Evolutionary conservation across 495 filamentous ascomycete species (phyloP), one percentile per base, ranked within the genome.

Genomic region (Lasiosphaeris hirsuta): DNA sequence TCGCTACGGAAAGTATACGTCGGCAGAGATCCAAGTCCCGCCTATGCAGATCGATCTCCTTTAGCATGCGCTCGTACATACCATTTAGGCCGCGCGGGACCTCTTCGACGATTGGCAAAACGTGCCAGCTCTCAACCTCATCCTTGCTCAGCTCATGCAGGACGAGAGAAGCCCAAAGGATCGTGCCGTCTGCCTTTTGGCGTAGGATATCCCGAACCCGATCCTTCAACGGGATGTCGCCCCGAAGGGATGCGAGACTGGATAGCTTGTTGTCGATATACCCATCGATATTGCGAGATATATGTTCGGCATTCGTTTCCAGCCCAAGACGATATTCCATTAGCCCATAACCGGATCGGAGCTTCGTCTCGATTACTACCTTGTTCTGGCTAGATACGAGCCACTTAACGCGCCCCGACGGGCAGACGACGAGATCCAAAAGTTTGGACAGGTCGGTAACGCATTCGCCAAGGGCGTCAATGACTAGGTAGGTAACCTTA

Each of bases 401-500:
- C 73, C 66, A 75, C 54, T 75, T 78, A 52, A 75, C 59, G 33
- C 40, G 57, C 19, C 14, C 35, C 5, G 45, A 57, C 15, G 60
- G 60, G 7, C 51, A 19, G 34, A 55, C 41, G 15, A 78, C 67
- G 23, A 77, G 49, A 8, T 67, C n/a, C 58, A 77, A 63, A 48
- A 78, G 65, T 7, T 66, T 34, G 4, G 41, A 13, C 46, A 65
- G 54, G 34, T 63, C 70, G 7, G 36, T 49, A 5, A 55, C 59
- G 50, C 76, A 81, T 62, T 82, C 80, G 60, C 81, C 76, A 4
- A 82, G 71, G 4, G 77, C 80, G 59, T 82, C 80, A 50, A 81
- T 66, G 0, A 81, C 55, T 5, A 78, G 44, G 56, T 62, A 74
- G 4, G 69, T 58, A 2, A 7, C 53, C 3, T 59, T 33, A 10